Evolutionary conservation across 495 filamentous ascomycete genomes (phyloP).

Genomic region (Aspergillus funiculosus): DNA sequence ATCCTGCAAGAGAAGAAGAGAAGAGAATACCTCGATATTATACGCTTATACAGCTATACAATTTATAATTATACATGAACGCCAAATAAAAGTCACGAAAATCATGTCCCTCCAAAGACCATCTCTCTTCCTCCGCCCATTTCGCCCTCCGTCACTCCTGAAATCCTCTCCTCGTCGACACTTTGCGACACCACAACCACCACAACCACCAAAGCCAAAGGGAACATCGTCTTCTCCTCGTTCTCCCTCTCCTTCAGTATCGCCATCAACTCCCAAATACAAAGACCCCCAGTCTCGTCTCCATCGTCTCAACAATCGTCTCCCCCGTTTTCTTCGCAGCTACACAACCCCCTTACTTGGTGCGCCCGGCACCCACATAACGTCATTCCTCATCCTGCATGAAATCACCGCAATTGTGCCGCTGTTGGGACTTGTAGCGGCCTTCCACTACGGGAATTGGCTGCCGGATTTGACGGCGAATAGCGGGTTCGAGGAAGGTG

Average conservation of each 20-base stretch:
- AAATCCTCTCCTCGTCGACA: conserved; percentile 13
- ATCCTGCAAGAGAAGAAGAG: background rate
- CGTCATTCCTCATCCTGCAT: conserved; percentile 83
- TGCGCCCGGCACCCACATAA: conserved; percentile 76
- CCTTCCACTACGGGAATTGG: conserved; percentile 72
- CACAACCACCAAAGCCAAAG: too few species aligned
- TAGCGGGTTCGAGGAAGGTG: conserved; percentile 47
- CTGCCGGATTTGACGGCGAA: conserved; percentile 51
- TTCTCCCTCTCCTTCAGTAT: conserved; percentile 22
- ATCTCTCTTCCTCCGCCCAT: conserved; percentile 16
- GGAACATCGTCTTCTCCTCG: too few species aligned
- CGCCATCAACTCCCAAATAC: conserved; percentile 24
- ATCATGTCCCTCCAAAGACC: conserved; percentile 8
- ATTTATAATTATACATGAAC: too few species aligned
- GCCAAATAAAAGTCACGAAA: background rate
- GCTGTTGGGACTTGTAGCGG: conserved; percentile 62
- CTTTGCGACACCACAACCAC: conserved; percentile 24
- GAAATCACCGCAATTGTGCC: conserved; percentile 84
- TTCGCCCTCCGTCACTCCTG: conserved; percentile 15
- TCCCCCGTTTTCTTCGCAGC: conserved; percentile 54
- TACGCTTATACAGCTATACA: too few species aligned
- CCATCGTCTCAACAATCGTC: conserved; percentile 53
- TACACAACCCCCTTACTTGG: conserved; percentile 63
- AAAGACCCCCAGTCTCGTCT: conserved; percentile 43
- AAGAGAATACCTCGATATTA: background rate